Evolutionary conservation across 208 protist genomes (phyloP).

Genomic region (Crithidia expoeki): DNA sequence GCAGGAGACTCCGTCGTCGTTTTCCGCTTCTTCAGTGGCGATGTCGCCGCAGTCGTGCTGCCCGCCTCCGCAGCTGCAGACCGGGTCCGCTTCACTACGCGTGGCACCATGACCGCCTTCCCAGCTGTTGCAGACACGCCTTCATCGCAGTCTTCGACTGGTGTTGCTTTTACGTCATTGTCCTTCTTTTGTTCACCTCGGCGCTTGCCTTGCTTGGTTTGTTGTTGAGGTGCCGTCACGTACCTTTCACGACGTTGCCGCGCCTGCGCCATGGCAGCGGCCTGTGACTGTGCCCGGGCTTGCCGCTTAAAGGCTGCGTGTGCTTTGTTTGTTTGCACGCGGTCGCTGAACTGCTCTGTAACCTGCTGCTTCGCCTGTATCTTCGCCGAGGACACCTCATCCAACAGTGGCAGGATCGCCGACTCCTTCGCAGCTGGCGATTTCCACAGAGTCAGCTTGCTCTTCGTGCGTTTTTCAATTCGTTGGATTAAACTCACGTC

Average conservation of each 20-base stretch:
- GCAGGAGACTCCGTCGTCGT: background rate
- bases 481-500: constrained; percentile 77
- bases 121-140: background rate
- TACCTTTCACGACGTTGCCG: background rate
- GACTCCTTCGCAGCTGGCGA: constrained; percentile 56
- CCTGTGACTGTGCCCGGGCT: constrained; percentile 19
- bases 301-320: constrained; percentile 51
- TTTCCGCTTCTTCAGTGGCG: constrained; percentile 6
- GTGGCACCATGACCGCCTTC: background rate
- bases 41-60: background rate
- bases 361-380: constrained; percentile 82
- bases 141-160: background rate
- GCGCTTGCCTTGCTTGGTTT: too few relatives aligned
- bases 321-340: constrained; percentile 63
- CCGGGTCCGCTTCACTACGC: background rate
- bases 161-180: too few relatives aligned
- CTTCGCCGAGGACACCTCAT: constrained; percentile 85
- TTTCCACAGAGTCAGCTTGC: constrained; percentile 52
- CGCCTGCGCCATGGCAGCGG: constrained; percentile 7
- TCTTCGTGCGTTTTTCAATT: constrained; percentile 58
- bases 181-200: background rate
- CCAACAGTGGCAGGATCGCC: constrained; percentile 64
- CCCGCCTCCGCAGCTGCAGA: too few relatives aligned
- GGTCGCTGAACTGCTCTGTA: constrained; percentile 71
- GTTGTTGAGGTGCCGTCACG: background rate